Evolutionary conservation across 164 flowering plant species (phyloP).

Genomic region (Hamamelis virginiana): DNA sequence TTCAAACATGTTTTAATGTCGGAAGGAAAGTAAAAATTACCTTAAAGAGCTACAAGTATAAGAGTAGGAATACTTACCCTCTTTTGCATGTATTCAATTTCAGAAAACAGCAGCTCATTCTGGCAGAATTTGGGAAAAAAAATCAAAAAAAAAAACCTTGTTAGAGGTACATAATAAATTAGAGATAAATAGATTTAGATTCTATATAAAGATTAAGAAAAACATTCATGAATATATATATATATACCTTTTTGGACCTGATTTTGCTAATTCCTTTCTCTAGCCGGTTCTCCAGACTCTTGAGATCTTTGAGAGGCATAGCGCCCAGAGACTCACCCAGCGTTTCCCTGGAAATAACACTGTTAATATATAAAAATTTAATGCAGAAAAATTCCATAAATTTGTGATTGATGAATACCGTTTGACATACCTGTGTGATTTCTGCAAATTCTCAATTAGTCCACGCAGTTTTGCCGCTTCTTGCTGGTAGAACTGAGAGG

Average conservation of each 20-base stretch:
- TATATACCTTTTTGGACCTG: conserved; percentile 73
- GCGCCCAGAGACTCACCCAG: conserved; percentile 62
- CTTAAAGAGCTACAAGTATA: too few relatives aligned
- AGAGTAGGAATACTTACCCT: conserved; percentile 46
- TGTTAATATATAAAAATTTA: neutral
- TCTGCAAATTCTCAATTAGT: conserved; percentile 55
- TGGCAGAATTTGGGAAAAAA: conserved; percentile 21
- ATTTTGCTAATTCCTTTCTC: conserved; percentile 72
- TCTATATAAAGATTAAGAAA: too few relatives aligned
- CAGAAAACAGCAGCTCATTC: conserved; percentile 84
- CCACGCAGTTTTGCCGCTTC: conserved; percentile 67
- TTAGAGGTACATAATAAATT: neutral
- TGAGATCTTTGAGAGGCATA: conserved; percentile 55
- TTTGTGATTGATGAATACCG: neutral
- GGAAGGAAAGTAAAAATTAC: too few relatives aligned
- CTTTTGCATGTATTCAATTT: conserved; percentile 89
- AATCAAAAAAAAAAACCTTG: neutral
- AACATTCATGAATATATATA: neutral
- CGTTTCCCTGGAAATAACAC: conserved; percentile 51
- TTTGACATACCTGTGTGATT: conserved; percentile 53
- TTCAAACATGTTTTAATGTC: neutral
- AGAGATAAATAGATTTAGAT: neutral
- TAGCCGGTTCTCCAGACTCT: conserved; percentile 50
- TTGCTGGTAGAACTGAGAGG: conserved; percentile 75
- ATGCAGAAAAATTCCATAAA: neutral